Percentiles rank a stretch among this genome's conserved stretches.
Conservation (phyloP, 2,329 filamentous ascomycete species). For the Colletotrichum destructivum region DNA sequence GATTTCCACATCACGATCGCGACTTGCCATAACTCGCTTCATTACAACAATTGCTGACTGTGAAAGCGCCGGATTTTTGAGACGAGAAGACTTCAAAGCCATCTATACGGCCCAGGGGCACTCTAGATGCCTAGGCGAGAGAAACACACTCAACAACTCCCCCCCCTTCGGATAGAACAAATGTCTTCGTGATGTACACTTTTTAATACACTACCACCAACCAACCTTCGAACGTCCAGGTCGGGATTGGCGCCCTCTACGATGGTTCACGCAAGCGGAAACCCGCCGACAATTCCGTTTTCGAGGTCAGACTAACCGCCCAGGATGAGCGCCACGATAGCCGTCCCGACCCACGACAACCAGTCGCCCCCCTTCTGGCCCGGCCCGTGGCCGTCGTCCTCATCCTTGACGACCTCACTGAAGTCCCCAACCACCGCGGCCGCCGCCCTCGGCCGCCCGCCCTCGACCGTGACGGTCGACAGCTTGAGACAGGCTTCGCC, state of each 20-base stretch:
- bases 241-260: background rate
- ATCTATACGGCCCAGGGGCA: background rate
- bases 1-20: background rate
- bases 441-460: conserved; percentile 26
- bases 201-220: background rate
- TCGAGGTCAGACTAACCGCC: no score
- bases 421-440: conserved; percentile 16
- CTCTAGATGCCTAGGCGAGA: background rate
- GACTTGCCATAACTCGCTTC: background rate
- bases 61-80: background rate
- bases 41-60: no score
- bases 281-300: no score
- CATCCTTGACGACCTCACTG: background rate
- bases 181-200: background rate
- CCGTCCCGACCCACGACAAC: background rate
- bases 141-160: no score
- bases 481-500: conserved; percentile 27
- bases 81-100: background rate
- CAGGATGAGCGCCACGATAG: no score
- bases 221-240: no score
- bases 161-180: no score
- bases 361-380: background rate
- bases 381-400: background rate
- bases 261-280: background rate
- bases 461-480: conserved; percentile 38